Evolutionary conservation across 2,329 filamentous ascomycete species (phyloP).

Genomic region (Ophiostoma australiae): DNA sequence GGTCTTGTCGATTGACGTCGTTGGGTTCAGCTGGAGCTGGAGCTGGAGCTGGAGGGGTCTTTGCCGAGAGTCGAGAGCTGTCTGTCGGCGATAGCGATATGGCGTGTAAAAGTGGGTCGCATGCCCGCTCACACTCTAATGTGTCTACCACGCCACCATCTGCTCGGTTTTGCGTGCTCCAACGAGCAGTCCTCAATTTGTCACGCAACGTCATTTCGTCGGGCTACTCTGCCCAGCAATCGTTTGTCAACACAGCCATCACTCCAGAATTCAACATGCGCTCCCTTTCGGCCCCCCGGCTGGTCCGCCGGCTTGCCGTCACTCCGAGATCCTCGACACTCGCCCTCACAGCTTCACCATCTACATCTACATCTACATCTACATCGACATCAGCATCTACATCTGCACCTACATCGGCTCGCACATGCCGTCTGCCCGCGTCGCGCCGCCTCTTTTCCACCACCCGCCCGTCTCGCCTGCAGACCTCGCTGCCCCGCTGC

Average conservation of each 20-base stretch:
- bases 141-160: background rate
- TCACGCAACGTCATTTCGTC: background rate
- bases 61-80: too few species aligned
- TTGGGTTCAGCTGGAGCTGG: background rate
- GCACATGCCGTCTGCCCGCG: background rate
- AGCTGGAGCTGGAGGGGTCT: background rate
- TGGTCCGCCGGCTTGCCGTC: conserved; percentile 14
- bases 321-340: background rate
- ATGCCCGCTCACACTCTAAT: background rate
- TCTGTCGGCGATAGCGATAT: background rate
- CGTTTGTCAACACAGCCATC: background rate
- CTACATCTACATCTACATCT: background rate
- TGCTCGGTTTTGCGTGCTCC: background rate
- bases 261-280: background rate
- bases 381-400: background rate
- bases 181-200: background rate
- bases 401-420: background rate
- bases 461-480: background rate
- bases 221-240: background rate
- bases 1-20: background rate
- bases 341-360: background rate
- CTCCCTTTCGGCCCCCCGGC: conserved; percentile 5
- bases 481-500: background rate
- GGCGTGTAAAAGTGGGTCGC: background rate
- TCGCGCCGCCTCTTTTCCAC: conserved; percentile 5